Evolutionary conservation across 345 rosid genomes (phyloP), one percentile per base, ranked within the genome.

Genomic region (Trapa incisa): DNA sequence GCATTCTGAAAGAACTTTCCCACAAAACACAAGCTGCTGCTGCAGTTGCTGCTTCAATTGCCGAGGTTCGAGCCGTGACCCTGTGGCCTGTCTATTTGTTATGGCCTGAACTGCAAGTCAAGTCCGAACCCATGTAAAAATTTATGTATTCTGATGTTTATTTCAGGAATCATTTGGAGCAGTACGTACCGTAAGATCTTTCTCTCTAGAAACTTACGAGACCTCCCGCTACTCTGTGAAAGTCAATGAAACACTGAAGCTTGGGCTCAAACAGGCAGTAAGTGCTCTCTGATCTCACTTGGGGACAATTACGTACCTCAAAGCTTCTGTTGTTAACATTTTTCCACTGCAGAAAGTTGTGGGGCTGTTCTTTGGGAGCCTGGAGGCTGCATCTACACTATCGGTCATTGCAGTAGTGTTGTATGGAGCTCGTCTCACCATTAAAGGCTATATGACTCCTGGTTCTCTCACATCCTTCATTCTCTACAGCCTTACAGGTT

Each of bases 401-500:
- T 88, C 98, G 48, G 91, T 93, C 15, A 81, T 93, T 8, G 60
- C 83, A 10, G 96, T 93, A 63, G 97, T 90, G 47, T 76, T 87
- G 58, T 90, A 93, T 70, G 98, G 97, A 67, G 97, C 97, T 6
- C 78, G 86, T 79, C 81, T 90, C 73, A 87, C 98, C 33, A 93
- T 93, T 62, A 79, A 72, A 41, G 97, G 97, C 74, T 76, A 82
- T 78, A 74, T 93, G 94, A 88, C 96, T 2, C 83, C 84, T 0
- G 98, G 98, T 47, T 74, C 94, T 37, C 97, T 93, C 69, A 93
- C 97, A 50, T 90, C 98, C 70, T 93, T 93, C 86, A 90, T 93
- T 68, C 97, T 93, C 67, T 90, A 93, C 64, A 93, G 98, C 70
- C 93, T 88, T 71, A 90, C 97, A 73, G 98, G 98, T 93, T 79